Base-by-base conservation (phyloP, 192 early-diverging fungal species). In the Spizellomyces punctatus region DNA sequence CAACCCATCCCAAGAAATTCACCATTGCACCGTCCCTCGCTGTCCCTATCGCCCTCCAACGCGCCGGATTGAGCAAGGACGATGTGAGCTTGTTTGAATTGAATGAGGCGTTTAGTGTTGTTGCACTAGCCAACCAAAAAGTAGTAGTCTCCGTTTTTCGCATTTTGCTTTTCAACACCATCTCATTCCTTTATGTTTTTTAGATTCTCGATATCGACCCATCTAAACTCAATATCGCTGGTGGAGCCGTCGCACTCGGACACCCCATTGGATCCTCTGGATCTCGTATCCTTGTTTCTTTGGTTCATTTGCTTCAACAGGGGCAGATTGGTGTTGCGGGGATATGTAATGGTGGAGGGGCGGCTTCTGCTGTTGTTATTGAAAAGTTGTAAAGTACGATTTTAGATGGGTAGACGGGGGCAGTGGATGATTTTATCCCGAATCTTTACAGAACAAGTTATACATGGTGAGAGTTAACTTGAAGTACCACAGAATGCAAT, bases 271-370 rank as follows among this genome's bases (percentile, higher is more conserved):
- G 96, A 55, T 80, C 74, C 74, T 94, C 94, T 43, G 96, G 95
- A 47, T 91, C 92, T 42, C 89, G 95, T 68, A 91, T 99, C 63
- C 82, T 98, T 50, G 89, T 90, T 41, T 91, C 95, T 6, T 77
- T 98, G 65, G 83, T 89, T 43, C 92, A 83, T 21, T 80, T 93
- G 27, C 84, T 99, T 45, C 79, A 88, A 42, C 60, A 59, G 56
- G 86, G 89, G 21, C 91, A 93, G 79, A 87, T 91, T 59, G 96
- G 95, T 68, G 89, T 88, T 71, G 94, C 95, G 62, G 95, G 81
- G 50, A 91, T 99, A 62, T 98, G 96, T 85, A 98, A 98, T 72
- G 96, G 96, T 70, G 93, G 94, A n/a, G 95, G 95, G 67, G 95
- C 93, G 75, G 95, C 95, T 7, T 92, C 93, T 6, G 85, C 95